Evolutionary conservation across 306 rosid genomes (phyloP), one percentile per base, ranked within the genome.

Genomic region (Corylus americana): DNA sequence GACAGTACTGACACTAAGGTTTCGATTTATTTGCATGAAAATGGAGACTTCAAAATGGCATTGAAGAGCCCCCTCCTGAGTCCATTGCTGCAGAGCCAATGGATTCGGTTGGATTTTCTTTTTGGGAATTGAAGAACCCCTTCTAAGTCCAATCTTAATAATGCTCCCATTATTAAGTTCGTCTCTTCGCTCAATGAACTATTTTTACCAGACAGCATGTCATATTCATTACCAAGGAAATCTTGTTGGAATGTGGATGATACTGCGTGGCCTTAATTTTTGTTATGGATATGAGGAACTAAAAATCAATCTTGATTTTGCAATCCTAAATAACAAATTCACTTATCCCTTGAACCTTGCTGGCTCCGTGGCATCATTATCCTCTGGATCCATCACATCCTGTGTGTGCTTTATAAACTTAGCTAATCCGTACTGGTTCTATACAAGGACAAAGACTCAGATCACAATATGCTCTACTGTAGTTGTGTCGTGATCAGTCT

Each of bases 211-310:
- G 39, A 75, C 49, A 53, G 73, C 77, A 45, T 44, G 59, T 70
- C 31, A 37, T 73, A 20, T 16, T 42, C 9, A 20, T 42, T 78
- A 78, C 69, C 44, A 45, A 58, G 49, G 11, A 57, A 44, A 73
- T 67, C 75, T 47, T 57, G 70, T 80, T 80, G 74, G 37, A 62
- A 44, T 39, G 50, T 61, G 55, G n/a, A 69, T 84, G 58, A 27
- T 63, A 12, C 51, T 39, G 51, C 16, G 9, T 39, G 50, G 51
- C 50, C 51, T 10, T 39, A 55, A 37, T 42, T 71, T 70, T 74
- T 67, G 37, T 74, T 42, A 44, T 61, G 80, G 77, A 57, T 66
- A 50, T 25, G 69, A 5, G 68, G 55, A 39, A 57, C 69, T 63
- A 66, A 62, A 51, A 47, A 59, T 72, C 75, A 48, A n/a, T 42